Evolutionary conservation across 805 yeast genomes (phyloP).

Genomic region (Komagataella ulmi): DNA sequence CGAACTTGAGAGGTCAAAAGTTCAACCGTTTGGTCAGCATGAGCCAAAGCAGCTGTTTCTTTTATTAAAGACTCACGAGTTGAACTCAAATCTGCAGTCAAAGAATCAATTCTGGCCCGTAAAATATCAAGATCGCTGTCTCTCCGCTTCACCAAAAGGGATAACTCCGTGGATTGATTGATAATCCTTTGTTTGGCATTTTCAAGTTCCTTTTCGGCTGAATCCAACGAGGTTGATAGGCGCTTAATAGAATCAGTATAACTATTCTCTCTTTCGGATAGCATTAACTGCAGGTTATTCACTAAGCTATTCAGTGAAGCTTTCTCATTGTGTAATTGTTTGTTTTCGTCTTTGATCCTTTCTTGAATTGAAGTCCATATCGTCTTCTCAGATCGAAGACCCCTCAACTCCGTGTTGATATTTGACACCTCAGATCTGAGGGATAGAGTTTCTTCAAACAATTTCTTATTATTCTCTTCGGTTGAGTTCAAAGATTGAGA

Average conservation of each 20-base stretch:
- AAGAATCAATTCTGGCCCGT: conserved; percentile 46
- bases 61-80: conserved; percentile 26
- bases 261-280: conserved; percentile 45
- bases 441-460: conserved; percentile 42
- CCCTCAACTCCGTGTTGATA: conserved; percentile 29
- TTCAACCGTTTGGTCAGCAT: conserved; percentile 5
- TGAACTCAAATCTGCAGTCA: conserved; percentile 29
- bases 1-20: background rate
- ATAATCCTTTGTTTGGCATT: conserved; percentile 30
- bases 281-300: conserved; percentile 44
- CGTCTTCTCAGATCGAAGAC: conserved; percentile 40
- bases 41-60: conserved; percentile 25
- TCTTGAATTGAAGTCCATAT: conserved; percentile 34
- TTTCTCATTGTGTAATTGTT: conserved; percentile 43
- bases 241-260: conserved; percentile 35
- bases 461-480: conserved; percentile 33
- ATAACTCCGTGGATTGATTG: conserved; percentile 36
- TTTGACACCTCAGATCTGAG: conserved; percentile 31
- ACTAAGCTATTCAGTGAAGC: conserved; percentile 42
- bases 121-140: conserved; percentile 42
- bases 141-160: conserved; percentile 33
- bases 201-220: conserved; percentile 33
- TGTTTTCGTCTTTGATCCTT: conserved; percentile 38
- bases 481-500: conserved; percentile 30
- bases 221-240: conserved; percentile 32